Percentiles rank a stretch among this genome's conserved stretches.
These are phyloP conservation scores for Russula sp. DNA, from an alignment of 768 basidiomycete species.

Conservation along the genomic window DNA sequence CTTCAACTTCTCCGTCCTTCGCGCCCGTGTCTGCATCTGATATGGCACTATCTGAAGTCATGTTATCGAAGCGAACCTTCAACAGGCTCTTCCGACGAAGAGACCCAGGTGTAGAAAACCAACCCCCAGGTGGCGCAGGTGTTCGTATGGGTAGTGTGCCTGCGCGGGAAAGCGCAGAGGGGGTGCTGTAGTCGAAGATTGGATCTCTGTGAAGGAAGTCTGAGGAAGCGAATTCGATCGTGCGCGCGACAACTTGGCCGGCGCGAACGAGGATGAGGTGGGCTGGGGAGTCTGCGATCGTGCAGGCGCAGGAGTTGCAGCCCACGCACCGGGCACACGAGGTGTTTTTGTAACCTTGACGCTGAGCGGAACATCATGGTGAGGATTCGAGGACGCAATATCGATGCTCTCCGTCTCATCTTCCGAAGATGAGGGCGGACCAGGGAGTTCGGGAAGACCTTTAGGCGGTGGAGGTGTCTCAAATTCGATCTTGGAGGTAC, in stretches of 20 bases:
- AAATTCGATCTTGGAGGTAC: conserved; percentile 47
- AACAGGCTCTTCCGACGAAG: conserved; percentile 51
- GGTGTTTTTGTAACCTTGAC: conserved; percentile 45
- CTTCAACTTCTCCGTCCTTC: conserved; percentile 5
- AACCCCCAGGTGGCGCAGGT: conserved; percentile 47
- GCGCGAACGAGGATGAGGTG: conserved; percentile 5
- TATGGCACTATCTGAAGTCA: conserved; percentile 35
- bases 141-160: conserved; percentile 37
- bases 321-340: conserved; percentile 47
- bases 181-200: background rate
- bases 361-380: conserved; percentile 30
- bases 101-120: conserved; percentile 51
- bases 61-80: conserved; percentile 70
- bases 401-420: conserved; percentile 44
- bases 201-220: conserved; percentile 13
- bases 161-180: conserved; percentile 20
- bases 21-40: conserved; percentile 32
- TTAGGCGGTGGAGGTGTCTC: conserved; percentile 62
- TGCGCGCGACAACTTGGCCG: conserved; percentile 14
- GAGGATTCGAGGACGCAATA: conserved; percentile 32
- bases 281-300: conserved; percentile 28
- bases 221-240: conserved; percentile 30
- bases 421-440: conserved; percentile 54
- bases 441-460: conserved; percentile 64
- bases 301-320: conserved; percentile 39